Conservation (phyloP, 2,329 filamentous ascomycete genomes). For the Cladosporium sp. region DNA sequence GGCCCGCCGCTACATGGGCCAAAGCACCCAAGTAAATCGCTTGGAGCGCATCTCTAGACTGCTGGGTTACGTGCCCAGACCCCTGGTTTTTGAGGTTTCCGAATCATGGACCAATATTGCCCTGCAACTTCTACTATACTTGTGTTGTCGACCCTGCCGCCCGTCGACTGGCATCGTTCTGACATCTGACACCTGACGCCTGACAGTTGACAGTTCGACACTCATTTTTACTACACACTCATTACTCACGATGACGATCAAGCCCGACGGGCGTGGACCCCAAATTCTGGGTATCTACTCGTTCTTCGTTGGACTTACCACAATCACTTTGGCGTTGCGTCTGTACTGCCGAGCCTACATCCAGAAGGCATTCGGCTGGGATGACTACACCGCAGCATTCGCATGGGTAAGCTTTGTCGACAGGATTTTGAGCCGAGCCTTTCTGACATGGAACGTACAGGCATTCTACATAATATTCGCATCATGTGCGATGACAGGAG, state of each 20-base stretch:
- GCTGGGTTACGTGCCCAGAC: conserved; percentile 7
- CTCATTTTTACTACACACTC: background rate
- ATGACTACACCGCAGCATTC: conserved; percentile 21
- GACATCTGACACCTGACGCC: background rate
- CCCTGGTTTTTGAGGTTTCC: conserved; percentile 6
- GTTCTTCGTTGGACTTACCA: conserved; percentile 23
- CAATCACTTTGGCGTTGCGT: conserved; percentile 21
- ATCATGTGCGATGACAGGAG: conserved; percentile 22
- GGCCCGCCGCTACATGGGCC: background rate
- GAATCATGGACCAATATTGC: conserved; percentile 1
- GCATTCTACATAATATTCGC: conserved; percentile 21
- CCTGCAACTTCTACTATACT: conserved; percentile 9
- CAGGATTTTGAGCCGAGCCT: background rate
- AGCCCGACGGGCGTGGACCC: conserved; percentile 21
- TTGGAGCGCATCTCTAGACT: conserved; percentile 7
- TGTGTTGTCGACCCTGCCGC: background rate
- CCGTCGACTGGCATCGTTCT: conserved; percentile 3
- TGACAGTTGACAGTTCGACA: conserved; percentile 6
- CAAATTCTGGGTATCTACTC: conserved; percentile 24
- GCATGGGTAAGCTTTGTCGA: conserved; percentile 17
- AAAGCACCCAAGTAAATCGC: background rate
- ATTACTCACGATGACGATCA: conserved; percentile 18
- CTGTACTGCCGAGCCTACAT: conserved; percentile 23
- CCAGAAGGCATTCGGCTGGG: conserved; percentile 22
- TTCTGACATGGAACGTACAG: background rate